phyloP scores from a whole-genome alignment of 768 basidiomycete species.

The Fibroporia radiculosa region DNA sequence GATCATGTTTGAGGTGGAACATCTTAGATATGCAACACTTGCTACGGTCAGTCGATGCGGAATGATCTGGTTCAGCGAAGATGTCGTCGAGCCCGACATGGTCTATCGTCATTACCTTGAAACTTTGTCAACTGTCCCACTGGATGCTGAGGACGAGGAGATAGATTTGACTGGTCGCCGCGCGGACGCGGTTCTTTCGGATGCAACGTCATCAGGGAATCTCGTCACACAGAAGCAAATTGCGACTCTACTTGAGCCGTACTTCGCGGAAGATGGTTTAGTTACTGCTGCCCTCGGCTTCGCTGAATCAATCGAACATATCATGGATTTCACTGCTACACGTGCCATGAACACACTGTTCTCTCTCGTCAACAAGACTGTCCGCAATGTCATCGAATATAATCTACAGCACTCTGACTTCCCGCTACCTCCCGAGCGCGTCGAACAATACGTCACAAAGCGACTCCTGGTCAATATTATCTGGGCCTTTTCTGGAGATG shows the following conservation, averaged over 20 bases:
- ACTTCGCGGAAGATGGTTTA: conserved; percentile 77
- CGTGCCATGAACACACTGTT: conserved; percentile 94
- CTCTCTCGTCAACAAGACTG: conserved; percentile 94
- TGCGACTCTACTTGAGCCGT: conserved; percentile 66
- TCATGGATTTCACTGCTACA: conserved; percentile 95
- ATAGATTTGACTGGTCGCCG: conserved; percentile 57
- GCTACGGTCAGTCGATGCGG: conserved; percentile 99
- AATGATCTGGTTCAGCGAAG: conserved; percentile 99
- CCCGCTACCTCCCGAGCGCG: conserved; percentile 73
- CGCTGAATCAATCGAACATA: conserved; percentile 86
- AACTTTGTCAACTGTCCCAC: conserved; percentile 60
- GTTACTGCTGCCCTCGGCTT: conserved; percentile 72
- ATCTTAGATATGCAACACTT: conserved; percentile 91
- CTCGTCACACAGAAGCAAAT: conserved; percentile 72
- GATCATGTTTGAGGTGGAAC: conserved; percentile 99
- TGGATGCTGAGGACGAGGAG: conserved; percentile 91
- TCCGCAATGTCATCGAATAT: conserved; percentile 89
- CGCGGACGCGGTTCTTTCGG: conserved; percentile 35
- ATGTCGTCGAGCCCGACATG: conserved; percentile 88
- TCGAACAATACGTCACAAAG: conserved; percentile 89
- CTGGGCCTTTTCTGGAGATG: conserved; percentile 98
- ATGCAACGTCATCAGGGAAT: conserved; percentile 50
- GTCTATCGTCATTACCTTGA: conserved; percentile 84
- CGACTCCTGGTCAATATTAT: conserved; percentile 86
- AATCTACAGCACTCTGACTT: conserved; percentile 94